phyloP scores from a whole-genome alignment of 2,329 filamentous ascomycete genomes.

The Penicillium brevicompactum region DNA sequence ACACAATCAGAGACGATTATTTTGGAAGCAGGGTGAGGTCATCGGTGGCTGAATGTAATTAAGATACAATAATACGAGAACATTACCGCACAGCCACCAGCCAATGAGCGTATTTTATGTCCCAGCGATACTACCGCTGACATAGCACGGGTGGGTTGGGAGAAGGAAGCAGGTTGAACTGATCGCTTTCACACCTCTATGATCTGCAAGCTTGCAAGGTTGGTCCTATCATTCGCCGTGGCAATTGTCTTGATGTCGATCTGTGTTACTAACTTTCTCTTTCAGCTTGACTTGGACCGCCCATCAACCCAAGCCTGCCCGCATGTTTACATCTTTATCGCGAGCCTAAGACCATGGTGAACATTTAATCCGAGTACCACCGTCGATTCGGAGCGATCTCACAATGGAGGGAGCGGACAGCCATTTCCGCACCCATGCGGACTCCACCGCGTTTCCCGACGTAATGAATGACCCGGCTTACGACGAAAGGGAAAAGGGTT shows the following conservation, averaged over 20 bases:
- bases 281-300: constrained; percentile 1
- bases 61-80: constrained; percentile 6
- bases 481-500: constrained; percentile 40
- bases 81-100: too few relatives aligned
- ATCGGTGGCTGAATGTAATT: constrained; percentile 20
- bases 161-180: constrained; percentile 1
- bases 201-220: constrained; percentile 1
- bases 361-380: constrained; percentile 19
- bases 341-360: constrained; percentile 24
- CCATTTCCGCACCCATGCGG: constrained; percentile 22
- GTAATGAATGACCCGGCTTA: constrained; percentile 61
- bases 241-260: not conserved
- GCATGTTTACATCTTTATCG: constrained; percentile 4
- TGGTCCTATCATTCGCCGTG: not conserved
- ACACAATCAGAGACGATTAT: constrained; percentile 9
- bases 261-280: not conserved
- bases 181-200: constrained; percentile 4
- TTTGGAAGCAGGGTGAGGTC: constrained; percentile 27
- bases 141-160: not conserved
- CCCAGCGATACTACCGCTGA: not conserved
- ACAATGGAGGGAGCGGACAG: constrained; percentile 32
- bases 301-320: not conserved
- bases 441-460: constrained; percentile 43
- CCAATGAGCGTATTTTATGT: not conserved
- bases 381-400: constrained; percentile 18